Base-by-base conservation (phyloP, 495 filamentous ascomycete genomes). In the Lophiostoma macrostomum region DNA sequence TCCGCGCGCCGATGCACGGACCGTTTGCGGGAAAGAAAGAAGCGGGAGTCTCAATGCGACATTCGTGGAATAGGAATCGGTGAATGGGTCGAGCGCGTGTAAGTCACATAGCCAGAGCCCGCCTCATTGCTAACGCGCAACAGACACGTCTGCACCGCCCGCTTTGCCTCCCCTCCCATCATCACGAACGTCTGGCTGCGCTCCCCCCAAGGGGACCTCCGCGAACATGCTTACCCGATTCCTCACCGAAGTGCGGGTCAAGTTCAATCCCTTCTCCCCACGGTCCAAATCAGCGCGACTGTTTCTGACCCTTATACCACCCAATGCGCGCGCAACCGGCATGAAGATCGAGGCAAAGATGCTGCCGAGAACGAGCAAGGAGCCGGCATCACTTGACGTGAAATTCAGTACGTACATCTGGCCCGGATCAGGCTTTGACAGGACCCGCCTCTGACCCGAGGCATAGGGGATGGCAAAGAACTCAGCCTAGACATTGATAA, bases 241-340 rank as follows among this genome's bases (percentile, higher is more conserved):
- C 75, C 85, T 98, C 72, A 86, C 89, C 64, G 77, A 86, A 63
- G 83, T 97, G 54, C 78, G 79, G 51, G 84, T 88, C 58, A 79
- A 76, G 64, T 96, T 96, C 84, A 95, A 95, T 72, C 94, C 94
- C 18, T 99, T 97, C 80, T 80, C 78, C 4, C 75, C 79, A 12
- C 73, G 76, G 62, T 77, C 85, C 29, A 88, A 88, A 62, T 84
- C 90, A 25, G 89, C 88, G 27, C 83, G 94, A 11, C 71, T 91
- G 37, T 90, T 99, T 68, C 85, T 97, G 58, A 83, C 87, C 19
- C 77, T 85, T 36, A 83, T 99, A n/a, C 91, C 93, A 6, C 79
- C 86, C 18, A 81, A 86, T 48, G 85, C 88, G 22, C 80, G 88
- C 35, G 74, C 76, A 37, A 73, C 64, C 16, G 76, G 75, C 38